These are phyloP conservation scores for Oryza longistaminata DNA, from an alignment of 176 grass and related monocot genomes.

Conservation along the genomic window DNA sequence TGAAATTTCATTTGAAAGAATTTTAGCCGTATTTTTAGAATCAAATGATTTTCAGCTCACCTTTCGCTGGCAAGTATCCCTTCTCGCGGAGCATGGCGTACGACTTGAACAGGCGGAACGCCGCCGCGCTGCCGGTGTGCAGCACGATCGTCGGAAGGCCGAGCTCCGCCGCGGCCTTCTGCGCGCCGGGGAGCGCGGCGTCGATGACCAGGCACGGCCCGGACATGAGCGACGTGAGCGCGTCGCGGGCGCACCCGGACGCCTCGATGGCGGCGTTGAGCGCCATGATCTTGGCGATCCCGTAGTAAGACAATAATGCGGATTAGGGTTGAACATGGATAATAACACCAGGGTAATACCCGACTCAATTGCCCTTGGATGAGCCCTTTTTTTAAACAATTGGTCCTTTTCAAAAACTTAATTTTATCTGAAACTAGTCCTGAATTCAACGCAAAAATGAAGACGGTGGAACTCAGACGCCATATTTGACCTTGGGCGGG, in stretches of 20 bases:
- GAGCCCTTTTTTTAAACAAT: too few species aligned
- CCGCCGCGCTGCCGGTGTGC: conserved; percentile 24
- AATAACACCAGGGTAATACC: too few species aligned
- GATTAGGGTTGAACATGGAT: too few species aligned
- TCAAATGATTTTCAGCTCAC: not conserved
- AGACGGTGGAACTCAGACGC: too few species aligned
- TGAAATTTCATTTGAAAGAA: not conserved
- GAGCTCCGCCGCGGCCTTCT: not conserved
- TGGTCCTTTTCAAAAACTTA: too few species aligned
- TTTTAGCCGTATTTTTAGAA: not conserved
- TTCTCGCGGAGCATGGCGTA: conserved; percentile 37
- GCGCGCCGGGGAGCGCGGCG: not conserved
- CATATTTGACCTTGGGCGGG: too few species aligned
- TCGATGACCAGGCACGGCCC: conserved; percentile 20
- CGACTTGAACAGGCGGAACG: conserved; percentile 2
- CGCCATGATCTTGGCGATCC: conserved; percentile 16
- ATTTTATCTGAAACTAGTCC: too few species aligned
- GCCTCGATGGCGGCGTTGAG: conserved; percentile 31
- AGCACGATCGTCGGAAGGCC: conserved; percentile 19
- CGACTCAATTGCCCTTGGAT: too few species aligned
- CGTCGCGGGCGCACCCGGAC: conserved; percentile 6
- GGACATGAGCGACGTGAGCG: not conserved
- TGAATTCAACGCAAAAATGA: too few species aligned
- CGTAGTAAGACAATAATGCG: too few species aligned
- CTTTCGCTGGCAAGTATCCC: conserved; percentile 31